Base-by-base conservation (phyloP, 352 stramenopile genomes). In the Pythium aristosporum region DNA sequence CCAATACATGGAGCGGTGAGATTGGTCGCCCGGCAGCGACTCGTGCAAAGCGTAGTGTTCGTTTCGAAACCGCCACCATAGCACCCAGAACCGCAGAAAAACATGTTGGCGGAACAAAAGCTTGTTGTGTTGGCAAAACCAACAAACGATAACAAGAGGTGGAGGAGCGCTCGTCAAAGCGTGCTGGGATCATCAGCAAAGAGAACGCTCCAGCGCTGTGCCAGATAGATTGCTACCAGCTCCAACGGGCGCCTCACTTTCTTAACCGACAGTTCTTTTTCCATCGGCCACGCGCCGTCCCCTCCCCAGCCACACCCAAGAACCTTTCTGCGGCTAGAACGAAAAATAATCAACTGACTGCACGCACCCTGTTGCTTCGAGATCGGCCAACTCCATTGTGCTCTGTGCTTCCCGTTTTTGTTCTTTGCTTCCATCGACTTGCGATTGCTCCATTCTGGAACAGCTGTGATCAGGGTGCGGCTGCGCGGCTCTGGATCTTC, bases 41-140 rank as follows among this genome's bases (percentile, higher is more conserved):
- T 28, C 4, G 25, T 4, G 2, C 2, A 2, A 2, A 28, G 4
- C 2, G 2, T 28, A 13, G 53, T 36, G 32, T 50, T 60, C 34
- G 53, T 60, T 60, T 60, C 53, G 53, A 60, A 60, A 60, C 53
- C 36, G 53, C 36, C 37, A 16, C n/a, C 39, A 16, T 36, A 21
- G 6, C 8, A 13, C 2, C 30, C 11, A 57, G 8, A 50, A 30
- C 41, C 5, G 50, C 12, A 12, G 23, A 50, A 60, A 48, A 50
- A 23, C 25, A 23, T 28, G 1, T n/a, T n/a, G 50, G 34, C 8
- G 16, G 20, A 28, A 28, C 28, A 57, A 44, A 10, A 32, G 47
- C 47, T 32, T 7, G 12, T 10, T 16, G 8, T 32, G 21, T 18
- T 32, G 20, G 21, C 9, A 37, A 37, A 55, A 18, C 5, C 48